Conservation (phyloP, 2,329 filamentous ascomycete genomes). For the Nemania sp. region DNA sequence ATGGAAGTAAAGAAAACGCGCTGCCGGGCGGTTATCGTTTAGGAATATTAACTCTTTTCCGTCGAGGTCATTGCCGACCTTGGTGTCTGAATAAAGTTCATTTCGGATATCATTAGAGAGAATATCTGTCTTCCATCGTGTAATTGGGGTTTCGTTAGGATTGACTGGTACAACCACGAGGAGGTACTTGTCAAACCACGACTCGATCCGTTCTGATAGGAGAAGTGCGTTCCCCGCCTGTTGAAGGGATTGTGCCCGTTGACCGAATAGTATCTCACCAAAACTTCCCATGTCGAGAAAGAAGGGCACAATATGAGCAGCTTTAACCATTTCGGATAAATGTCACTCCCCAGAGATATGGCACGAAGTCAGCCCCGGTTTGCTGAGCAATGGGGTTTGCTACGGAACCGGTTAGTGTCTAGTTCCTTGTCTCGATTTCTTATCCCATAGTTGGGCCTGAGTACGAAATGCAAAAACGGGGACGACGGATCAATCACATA, state of each 20-base stretch:
- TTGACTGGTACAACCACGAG: constrained; percentile 28
- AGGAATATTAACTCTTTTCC: background rate
- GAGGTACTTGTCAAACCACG: constrained; percentile 39
- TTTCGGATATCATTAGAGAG: background rate
- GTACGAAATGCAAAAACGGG: too few species aligned
- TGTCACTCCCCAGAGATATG: too few species aligned
- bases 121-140: constrained; percentile 15
- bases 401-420: too few species aligned
- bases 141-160: constrained; percentile 11
- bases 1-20: constrained; percentile 2
- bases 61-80: background rate
- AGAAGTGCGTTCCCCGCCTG: constrained; percentile 21
- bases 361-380: too few species aligned
- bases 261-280: constrained; percentile 16
- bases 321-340: too few species aligned
- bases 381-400: too few species aligned
- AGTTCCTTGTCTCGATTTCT: too few species aligned
- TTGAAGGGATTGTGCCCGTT: constrained; percentile 8
- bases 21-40: background rate
- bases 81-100: too few species aligned
- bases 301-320: constrained; percentile 27
- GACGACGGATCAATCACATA: too few species aligned
- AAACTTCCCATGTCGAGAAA: constrained; percentile 7
- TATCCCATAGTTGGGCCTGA: too few species aligned
- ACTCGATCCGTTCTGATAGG: constrained; percentile 4